Base-by-base conservation (phyloP, 345 rosid genomes). In the Arabidopsis suecica region DNA sequence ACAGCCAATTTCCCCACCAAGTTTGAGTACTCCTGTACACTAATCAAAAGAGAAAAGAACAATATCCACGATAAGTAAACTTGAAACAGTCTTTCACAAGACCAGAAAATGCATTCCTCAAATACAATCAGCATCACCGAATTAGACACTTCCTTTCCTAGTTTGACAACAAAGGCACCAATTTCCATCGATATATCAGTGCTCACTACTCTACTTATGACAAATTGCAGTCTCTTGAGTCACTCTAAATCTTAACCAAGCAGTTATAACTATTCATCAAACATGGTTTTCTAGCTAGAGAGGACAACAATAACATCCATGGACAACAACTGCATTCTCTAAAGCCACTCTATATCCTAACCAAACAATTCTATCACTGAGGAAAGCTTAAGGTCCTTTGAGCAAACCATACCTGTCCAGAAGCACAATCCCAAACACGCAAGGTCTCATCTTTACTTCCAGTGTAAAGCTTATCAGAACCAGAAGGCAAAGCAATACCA, bases 1-100 rank as follows among this genome's bases (percentile, higher is more conserved):
- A 85, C 97, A 96, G 36, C 97, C 97, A 62, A 93, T 86, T 78
- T 96, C 97, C 57, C 93, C 96, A 49, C 95, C 96, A 78, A 91
- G 85, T 78, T 80, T 83, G 63, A 84, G 47, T 36, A 86, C 89
- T 55, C 80, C 82, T 71, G 75, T 71, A 82, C 98, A 96, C 98
- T 93, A 79, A 76, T 41, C 16, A 1, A 65, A 66, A 42, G 25
- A 50, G 38, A 40, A 65, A 49, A 71, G 3, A 57, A 45, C 37
- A 61, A 49, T 36, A 44, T 22, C 73, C 41, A 76, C 45, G 0
- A 36, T 69, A 54, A 62, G 71, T 41, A 40, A 48, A 60, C 51
- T 7, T 16, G 28, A 65, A 58, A 37, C 42, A 65, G 32, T 64
- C 16, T 73, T 68, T 40, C 63, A 32, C 62, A 54, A 55, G 20